Base-by-base conservation (phyloP, 2,329 filamentous ascomycete species). In the Fusarium denticulatum region DNA sequence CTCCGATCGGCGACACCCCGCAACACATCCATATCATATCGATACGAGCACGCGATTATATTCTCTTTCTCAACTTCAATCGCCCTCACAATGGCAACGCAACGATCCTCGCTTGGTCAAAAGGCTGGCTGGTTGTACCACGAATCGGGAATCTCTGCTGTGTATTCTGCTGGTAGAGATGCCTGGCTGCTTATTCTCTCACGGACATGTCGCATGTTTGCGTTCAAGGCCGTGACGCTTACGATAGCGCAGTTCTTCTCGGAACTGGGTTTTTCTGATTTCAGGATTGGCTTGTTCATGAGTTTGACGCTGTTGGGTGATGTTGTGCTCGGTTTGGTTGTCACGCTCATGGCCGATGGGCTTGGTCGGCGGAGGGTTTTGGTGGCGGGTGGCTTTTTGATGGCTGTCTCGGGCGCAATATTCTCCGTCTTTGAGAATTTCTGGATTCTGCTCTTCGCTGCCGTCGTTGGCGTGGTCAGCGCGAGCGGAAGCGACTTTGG, bases 401-500 rank as follows among this genome's bases (percentile, higher is more conserved):
- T 92, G 90, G 83, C 86, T 9, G 60, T 83, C 2, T 89, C 87
- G n/a, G 90, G 90, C 0, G 65, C 83, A 4, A 79, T 86, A 15
- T 92, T 92, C 77, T 86, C 84, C 0, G 58, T 86, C 3, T 86
- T 85, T 64, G 86, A 88, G 30, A 88, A 88, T 67, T 92, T 87
- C 73, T 91, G 89, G 88, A 80, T 89, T 20, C 80, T 92, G 11
- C 79, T 92, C 7, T 72, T 84, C 0, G 90, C 89, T 1, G 89
- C 89, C 2, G 85, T 91, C 7, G 81, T 90, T 6, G 90, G 90
- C 4, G 89, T 92, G 8, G 87, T 92, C 59, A 90, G 87, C 78
- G 86, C 89, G 0, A 90, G 83, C 5, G 91, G 91, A 12, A 87
- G 89, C 22, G 91, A 93, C 72, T 91, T 92, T 77, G 91, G 91